Conservation (phyloP, 495 filamentous ascomycete genomes). For the Neurospora tetrasperma region DNA sequence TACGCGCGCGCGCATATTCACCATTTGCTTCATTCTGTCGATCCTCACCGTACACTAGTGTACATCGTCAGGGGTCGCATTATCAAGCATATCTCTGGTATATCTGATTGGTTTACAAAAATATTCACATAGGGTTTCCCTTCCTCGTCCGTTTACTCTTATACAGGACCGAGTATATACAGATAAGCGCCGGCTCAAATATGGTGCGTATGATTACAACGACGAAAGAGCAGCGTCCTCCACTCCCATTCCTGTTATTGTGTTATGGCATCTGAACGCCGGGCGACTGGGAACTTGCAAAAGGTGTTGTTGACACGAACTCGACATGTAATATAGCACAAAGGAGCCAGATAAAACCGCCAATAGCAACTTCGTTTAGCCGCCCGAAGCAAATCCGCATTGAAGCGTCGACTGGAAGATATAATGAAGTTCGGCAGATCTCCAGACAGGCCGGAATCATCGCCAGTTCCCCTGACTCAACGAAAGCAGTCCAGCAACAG, state of each 20-base stretch:
- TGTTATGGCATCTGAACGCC: background rate
- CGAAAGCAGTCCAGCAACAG: conserved; percentile 65
- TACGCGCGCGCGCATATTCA: background rate
- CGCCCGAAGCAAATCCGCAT: background rate
- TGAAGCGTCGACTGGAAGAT: background rate
- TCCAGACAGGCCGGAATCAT: conserved; percentile 12
- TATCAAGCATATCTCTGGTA: background rate
- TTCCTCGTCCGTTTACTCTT: background rate
- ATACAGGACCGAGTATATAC: background rate
- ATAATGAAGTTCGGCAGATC: no score
- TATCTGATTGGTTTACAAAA: background rate
- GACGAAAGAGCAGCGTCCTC: background rate
- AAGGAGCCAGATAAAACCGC: background rate
- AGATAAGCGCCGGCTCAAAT: background rate
- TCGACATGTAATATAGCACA: background rate
- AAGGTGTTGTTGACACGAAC: background rate
- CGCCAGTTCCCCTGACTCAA: conserved; percentile 52
- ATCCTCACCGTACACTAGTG: background rate
- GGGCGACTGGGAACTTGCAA: background rate
- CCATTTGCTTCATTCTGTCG: background rate
- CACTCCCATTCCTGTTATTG: background rate
- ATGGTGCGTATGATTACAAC: background rate
- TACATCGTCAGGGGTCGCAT: no score
- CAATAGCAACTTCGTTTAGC: background rate
- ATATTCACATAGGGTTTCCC: background rate